phyloP scores from a whole-genome alignment of 306 rosid species.

The Malus domestica region ASM211411v1 NC_041801.1:20654501-20655000 shows the following conservation, averaged over 20 bases:
- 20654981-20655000: constrained; percentile 85
- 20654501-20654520: background rate
- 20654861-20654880: constrained; percentile 97
- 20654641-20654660: constrained; percentile 62
- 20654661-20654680: constrained; percentile 83
- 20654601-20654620: background rate
- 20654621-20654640: background rate
- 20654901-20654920: constrained; percentile 86
- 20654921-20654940: constrained; percentile 71
- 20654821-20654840: constrained; percentile 86
- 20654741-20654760: constrained; percentile 88
- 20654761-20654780: constrained; percentile 39
- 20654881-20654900: constrained; percentile 96
- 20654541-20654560: background rate
- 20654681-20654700: constrained; percentile 64
- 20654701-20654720: constrained; percentile 69
- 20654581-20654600: background rate
- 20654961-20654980: constrained; percentile 70
- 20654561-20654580: background rate
- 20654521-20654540: background rate
- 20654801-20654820: constrained; percentile 78
- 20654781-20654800: constrained; percentile 46
- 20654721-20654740: constrained; percentile 98
- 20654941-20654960: constrained; percentile 66
- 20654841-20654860: constrained; percentile 88